Conservation (phyloP, 257 asterid species). For the Solanum etuberosum region DNA sequence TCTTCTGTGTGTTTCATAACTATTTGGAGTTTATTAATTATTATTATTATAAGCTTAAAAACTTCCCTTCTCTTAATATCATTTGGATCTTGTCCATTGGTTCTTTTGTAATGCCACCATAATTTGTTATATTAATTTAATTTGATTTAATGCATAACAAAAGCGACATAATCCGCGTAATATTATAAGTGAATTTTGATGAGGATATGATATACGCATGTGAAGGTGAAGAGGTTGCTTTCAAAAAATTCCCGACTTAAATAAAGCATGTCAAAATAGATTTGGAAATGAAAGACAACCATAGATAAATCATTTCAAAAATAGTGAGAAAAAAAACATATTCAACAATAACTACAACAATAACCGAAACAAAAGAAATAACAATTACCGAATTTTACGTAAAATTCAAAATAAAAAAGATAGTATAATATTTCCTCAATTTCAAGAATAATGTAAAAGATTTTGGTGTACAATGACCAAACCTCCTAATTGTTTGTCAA, state of each 20-base stretch:
- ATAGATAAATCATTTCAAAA: no score
- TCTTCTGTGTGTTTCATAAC: neutral
- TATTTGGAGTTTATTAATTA: neutral
- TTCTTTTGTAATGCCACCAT: neutral
- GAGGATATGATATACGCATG: no score
- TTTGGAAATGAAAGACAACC: no score
- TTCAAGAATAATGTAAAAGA: neutral
- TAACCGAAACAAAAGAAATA: no score
- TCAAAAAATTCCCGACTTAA: fast-evolving
- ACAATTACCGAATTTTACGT: no score
- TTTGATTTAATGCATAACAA: neutral
- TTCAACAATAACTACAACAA: no score
- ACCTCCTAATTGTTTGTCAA: neutral
- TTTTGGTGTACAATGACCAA: neutral
- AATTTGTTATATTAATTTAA: neutral
- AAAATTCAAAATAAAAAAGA: neutral
- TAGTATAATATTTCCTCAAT: neutral
- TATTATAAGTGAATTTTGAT: no score
- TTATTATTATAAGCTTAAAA: neutral
- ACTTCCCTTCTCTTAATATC: neutral
- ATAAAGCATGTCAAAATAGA: no score
- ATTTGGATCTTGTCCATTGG: neutral
- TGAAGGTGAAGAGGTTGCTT: no score
- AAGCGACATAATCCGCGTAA: no score
- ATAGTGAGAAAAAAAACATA: no score